phyloP scores from a whole-genome alignment of 2,329 filamentous ascomycete species.

The Camptophora hylomeconis region DNA sequence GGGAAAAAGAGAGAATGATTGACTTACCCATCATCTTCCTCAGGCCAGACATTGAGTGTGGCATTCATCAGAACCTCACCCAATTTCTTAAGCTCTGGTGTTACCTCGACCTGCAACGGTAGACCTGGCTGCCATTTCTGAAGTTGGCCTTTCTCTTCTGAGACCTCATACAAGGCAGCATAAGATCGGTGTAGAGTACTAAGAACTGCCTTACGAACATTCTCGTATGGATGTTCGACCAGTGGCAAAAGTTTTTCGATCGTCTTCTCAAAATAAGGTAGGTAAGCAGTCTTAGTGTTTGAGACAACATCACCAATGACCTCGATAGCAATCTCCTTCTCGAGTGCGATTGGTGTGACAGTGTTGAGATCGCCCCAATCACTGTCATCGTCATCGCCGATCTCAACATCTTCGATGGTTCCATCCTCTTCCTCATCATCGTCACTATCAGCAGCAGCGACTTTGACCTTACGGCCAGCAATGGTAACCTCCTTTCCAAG shows the following conservation, averaged over 20 bases:
- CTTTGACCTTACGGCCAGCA: conserved; percentile 73
- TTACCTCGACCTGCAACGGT: conserved; percentile 68
- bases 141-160: conserved; percentile 64
- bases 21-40: conserved; percentile 87
- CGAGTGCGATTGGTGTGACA: conserved; percentile 77
- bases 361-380: conserved; percentile 75
- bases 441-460: conserved; percentile 52
- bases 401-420: conserved; percentile 39
- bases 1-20: conserved; percentile 13
- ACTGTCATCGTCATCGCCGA: conserved; percentile 64
- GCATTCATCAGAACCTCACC: conserved; percentile 74
- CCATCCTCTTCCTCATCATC: conserved; percentile 42
- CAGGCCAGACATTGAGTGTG: conserved; percentile 73
- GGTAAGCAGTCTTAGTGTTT: conserved; percentile 65
- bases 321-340: conserved; percentile 95
- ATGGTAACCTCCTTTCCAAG: conserved; percentile 64
- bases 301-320: conserved; percentile 87
- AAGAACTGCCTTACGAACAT: conserved; percentile 82
- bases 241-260: conserved; percentile 70
- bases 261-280: conserved; percentile 80
- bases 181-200: conserved; percentile 89
- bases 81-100: conserved; percentile 67
- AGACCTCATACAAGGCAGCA: conserved; percentile 76
- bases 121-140: conserved; percentile 80
- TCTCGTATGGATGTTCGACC: conserved; percentile 80